Evolutionary conservation across 257 asterid species (phyloP), one percentile per base, ranked within the genome.

Genomic region (Ballota nigra): DNA sequence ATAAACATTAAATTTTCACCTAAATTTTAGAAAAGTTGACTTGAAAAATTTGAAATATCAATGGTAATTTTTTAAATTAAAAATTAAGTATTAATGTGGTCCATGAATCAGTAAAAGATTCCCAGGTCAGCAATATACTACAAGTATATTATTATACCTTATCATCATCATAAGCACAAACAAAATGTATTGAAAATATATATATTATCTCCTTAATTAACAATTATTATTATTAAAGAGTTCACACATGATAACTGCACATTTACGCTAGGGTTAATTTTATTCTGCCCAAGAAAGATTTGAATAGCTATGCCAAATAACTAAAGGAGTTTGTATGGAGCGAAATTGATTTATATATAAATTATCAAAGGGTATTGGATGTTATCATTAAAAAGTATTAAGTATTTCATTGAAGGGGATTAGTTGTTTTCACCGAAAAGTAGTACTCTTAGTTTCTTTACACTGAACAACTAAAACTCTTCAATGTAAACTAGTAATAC

Each of bases 71-170:
- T 45, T 15, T 0, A 45, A 47, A 53, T 19, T 24, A 1, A 41
- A 18, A 66, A 29, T 24, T 1, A 33, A 47, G 40, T 6, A 61
- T 60, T 56, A n/a, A n/a, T 56, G 47, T 34, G 75, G 61, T 40
- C 40, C 71, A 20, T 10, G 34, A 63, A 69, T 55, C 29, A 12
- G 43, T 75, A 65, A 70, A 77, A 71, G 77, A 77, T 77, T 77
- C 77, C 36, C 3, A 9, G 12, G 12, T 49, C 31, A 45, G n/a
- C 43, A 9, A 29, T 40, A 60, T 29, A 29, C n/a, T 31, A 24
- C 36, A 16, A 8, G 13, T 31, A 28, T 20, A 56, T 6, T 63
- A 75, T 62, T 53, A 40, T 70, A 76, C n/a, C 26, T 57, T 60
- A 72, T 73, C 76, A 73, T 78, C 73, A 69, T 1, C 29, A 26